These are phyloP conservation scores for Wickerhamiella parazyma DNA, from an alignment of 805 yeast species.

Conservation along the genomic window DNA sequence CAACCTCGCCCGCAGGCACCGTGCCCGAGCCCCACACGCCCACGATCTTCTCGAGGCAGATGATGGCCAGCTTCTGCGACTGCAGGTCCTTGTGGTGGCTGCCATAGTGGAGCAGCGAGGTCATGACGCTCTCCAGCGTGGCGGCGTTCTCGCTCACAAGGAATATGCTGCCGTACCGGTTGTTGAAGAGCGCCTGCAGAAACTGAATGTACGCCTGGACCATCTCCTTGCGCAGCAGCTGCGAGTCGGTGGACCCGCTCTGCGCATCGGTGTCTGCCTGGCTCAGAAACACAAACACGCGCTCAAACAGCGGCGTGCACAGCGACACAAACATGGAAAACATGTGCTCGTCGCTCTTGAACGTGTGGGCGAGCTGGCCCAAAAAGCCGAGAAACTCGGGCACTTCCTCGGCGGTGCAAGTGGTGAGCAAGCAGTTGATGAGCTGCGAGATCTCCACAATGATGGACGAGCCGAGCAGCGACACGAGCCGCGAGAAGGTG, in stretches of 20 bases:
- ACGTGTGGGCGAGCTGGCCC: constrained; percentile 76
- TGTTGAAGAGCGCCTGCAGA: constrained; percentile 55
- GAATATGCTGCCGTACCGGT: constrained; percentile 67
- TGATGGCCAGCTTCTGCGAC: constrained; percentile 54
- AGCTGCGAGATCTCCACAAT: constrained; percentile 51
- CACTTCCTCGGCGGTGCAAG: constrained; percentile 49
- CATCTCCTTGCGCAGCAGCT: constrained; percentile 32
- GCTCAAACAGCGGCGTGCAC: constrained; percentile 57
- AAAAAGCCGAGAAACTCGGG: constrained; percentile 72
- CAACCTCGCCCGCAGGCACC: constrained; percentile 35
- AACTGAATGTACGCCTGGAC: constrained; percentile 60
- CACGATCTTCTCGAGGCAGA: constrained; percentile 48
- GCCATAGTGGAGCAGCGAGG: constrained; percentile 51
- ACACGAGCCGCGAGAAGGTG: constrained; percentile 75
- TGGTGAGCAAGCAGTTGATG: constrained; percentile 50
- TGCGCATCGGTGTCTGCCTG: constrained; percentile 31
- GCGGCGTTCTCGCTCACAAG: constrained; percentile 52
- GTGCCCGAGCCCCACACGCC: constrained; percentile 56
- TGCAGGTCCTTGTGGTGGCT: constrained; percentile 46
- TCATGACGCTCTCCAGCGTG: constrained; percentile 45
- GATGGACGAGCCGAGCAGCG: constrained; percentile 45
- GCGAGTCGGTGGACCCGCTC: constrained; percentile 44
- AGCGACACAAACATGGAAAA: constrained; percentile 63
- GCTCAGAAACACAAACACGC: constrained; percentile 41
- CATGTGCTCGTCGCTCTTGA: constrained; percentile 49